Percentiles rank a stretch among this genome's conserved stretches.
phyloP scores from a whole-genome alignment of 345 rosid species.

The Conringia planisiliqua region DNA sequence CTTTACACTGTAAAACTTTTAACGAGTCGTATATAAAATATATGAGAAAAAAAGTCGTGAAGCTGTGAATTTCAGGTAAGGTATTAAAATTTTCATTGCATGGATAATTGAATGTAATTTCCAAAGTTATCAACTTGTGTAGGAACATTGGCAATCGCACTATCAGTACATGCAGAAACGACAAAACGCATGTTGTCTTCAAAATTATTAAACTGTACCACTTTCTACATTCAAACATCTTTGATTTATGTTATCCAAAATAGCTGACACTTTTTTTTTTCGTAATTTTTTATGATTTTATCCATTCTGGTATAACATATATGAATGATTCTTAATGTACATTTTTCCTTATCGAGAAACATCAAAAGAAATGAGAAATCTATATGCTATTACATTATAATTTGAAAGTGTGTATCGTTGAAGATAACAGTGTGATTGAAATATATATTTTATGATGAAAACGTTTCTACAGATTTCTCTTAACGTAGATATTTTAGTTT shows the following conservation, averaged over 20 bases:
- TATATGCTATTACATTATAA: neutral
- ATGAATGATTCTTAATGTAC: neutral
- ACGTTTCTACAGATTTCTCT: neutral
- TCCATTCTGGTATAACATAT: neutral
- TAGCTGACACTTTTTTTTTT: neutral
- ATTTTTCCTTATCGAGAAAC: neutral
- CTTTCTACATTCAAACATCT: neutral
- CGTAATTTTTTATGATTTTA: neutral
- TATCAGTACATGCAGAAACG: constrained; percentile 24
- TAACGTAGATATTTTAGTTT: neutral
- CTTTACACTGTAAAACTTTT: neutral
- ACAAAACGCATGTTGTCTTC: constrained; percentile 15
- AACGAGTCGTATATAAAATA: neutral
- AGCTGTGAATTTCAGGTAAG: neutral
- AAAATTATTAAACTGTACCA: constrained; percentile 2
- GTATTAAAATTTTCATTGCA: neutral
- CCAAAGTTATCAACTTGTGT: constrained; percentile 17
- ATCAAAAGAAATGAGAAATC: neutral
- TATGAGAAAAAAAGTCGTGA: neutral
- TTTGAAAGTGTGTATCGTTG: neutral
- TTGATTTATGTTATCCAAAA: constrained; percentile 17
- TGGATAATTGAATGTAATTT: neutral
- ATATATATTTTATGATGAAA: neutral
- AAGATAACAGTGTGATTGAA: neutral
- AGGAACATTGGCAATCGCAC: constrained; percentile 25